Evolutionary conservation across 345 rosid genomes (phyloP).

Genomic region (Streptanthus diversifolius): DNA sequence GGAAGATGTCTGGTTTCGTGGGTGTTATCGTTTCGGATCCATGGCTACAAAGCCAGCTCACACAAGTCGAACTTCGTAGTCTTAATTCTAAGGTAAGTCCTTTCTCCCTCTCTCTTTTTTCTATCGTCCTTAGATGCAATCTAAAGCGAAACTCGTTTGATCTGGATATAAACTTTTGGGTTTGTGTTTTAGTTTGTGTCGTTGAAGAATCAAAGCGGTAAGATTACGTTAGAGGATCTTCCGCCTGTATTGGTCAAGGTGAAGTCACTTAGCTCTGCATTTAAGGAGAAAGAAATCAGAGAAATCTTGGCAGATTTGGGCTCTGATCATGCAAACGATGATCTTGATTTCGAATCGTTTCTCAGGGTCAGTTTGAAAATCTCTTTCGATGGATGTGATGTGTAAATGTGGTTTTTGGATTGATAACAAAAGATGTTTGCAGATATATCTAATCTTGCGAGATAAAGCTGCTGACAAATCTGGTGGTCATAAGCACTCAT

Average conservation of each 20-base stretch:
- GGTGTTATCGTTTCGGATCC: constrained; percentile 80
- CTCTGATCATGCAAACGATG: constrained; percentile 40
- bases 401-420: constrained; percentile 20
- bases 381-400: background rate
- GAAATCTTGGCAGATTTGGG: constrained; percentile 44
- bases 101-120: background rate
- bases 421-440: constrained; percentile 16
- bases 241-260: constrained; percentile 62
- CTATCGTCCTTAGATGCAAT: background rate
- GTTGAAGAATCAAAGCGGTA: constrained; percentile 58
- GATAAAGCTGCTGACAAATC: constrained; percentile 57
- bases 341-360: constrained; percentile 81
- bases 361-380: constrained; percentile 50
- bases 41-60: constrained; percentile 83
- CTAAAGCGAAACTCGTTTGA: background rate
- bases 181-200: constrained; percentile 48
- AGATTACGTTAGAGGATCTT: constrained; percentile 58
- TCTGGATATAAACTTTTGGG: background rate
- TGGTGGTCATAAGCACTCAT: constrained; percentile 56
- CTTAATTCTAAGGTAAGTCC: constrained; percentile 61
- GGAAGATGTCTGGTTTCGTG: constrained; percentile 66
- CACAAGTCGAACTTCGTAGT: constrained; percentile 89
- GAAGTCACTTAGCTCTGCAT: constrained; percentile 58
- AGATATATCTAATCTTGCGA: constrained; percentile 65
- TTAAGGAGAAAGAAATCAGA: constrained; percentile 69